Conservation (phyloP, 306 rosid species). For the Acacia acuminata region DNA sequence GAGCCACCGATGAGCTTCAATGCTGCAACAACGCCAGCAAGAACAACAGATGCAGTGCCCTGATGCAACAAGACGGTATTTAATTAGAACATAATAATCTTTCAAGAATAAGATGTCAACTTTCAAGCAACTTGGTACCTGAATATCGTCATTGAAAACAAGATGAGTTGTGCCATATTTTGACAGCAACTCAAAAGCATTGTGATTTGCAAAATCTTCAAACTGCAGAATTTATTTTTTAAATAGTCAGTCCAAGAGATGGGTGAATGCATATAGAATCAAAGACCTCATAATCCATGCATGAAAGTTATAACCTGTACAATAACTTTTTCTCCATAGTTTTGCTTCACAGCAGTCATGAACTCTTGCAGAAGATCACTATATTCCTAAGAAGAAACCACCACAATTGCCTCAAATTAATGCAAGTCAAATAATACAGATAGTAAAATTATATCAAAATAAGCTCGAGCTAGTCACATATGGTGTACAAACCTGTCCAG, state of each 20-base stretch:
- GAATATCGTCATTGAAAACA: constrained; percentile 96
- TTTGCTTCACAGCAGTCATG: constrained; percentile 96
- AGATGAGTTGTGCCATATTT: constrained; percentile 82
- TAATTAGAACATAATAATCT: constrained; percentile 6
- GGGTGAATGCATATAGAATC: constrained; percentile 8
- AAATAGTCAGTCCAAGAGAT: constrained; percentile 33
- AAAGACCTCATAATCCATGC: constrained; percentile 14
- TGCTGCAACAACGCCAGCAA: constrained; percentile 90
- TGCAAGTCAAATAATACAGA: constrained; percentile 3
- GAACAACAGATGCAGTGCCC: constrained; percentile 98
- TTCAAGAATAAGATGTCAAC: constrained; percentile 5
- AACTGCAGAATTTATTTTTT: constrained; percentile 56
- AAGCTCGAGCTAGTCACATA: constrained; percentile 26
- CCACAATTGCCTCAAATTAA: constrained; percentile 29
- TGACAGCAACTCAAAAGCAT: constrained; percentile 90
- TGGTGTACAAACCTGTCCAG: constrained; percentile 77
- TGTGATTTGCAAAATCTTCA: constrained; percentile 99
- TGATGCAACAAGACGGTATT: constrained; percentile 35
- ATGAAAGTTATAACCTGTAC: constrained; percentile 61
- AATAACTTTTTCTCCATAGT: constrained; percentile 91
- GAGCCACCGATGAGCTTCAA: constrained; percentile 76
- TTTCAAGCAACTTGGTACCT: constrained; percentile 45
- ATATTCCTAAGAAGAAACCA: constrained; percentile 69
- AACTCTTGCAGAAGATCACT: constrained; percentile 83
- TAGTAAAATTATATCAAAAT: constrained; percentile 1